Evolutionary conservation across 331 rosid species (phyloP), one percentile per base, ranked within the genome.

Genomic region (Rosa hybrid): DNA sequence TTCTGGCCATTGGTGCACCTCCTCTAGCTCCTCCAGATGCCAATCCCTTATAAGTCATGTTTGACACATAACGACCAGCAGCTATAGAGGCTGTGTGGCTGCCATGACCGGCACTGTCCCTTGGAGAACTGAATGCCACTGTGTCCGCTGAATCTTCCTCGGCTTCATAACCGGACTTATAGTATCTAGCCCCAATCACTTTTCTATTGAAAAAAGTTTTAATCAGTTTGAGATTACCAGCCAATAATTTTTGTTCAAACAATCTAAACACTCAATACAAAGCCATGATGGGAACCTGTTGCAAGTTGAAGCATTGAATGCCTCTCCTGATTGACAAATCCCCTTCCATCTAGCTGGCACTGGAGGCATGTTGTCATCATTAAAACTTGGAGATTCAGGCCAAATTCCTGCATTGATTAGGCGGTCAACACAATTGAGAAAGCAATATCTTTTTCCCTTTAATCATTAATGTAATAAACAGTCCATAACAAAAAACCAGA

Each of bases 331-430:
- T 80, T 91, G 89, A 87, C 97, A 92, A 49, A 44, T 75, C 60
- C 97, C 96, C 74, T 83, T 92, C 97, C 97, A 92, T 74, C 84
- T 59, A 13, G 78, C 63, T 16, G 97, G 96, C 73, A 84, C 87
- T 1, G 91, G 96, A 81, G 94, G 94, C 97, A 92, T 92, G 86
- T 76, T 83, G 30, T 78, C 83, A 83, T 92, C 97, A 7, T 77
- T 75, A 80, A 92, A 92, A 70, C 97, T 92, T 45, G 96, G 90
- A 56, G 97, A 92, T 86, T 92, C 97, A 9, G 97, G 97, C 97
- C 97, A 92, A 81, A 92, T 92, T 87, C 97, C 97, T 92, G 88
- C 57, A 51, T 80, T 42, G 38, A 51, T 80, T 48, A 41, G 78
- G 64, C 21, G 21, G 75, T 77, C 75, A 57, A 79, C 72, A 86